phyloP scores from a whole-genome alignment of 352 stramenopile species.

The Pythium oligandrum region DNA sequence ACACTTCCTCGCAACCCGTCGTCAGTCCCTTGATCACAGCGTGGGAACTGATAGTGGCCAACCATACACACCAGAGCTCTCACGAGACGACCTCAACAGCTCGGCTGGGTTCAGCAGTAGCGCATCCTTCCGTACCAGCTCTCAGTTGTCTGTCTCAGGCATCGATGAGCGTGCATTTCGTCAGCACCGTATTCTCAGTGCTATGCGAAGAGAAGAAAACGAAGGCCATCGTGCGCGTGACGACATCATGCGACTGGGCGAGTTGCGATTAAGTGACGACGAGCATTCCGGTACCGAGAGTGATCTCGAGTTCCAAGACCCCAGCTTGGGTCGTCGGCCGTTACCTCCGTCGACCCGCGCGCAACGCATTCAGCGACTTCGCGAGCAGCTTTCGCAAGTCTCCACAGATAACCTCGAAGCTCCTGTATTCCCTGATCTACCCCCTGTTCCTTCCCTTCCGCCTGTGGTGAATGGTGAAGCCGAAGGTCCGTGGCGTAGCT shows the following conservation, averaged over 20 bases:
- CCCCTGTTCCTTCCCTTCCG: too few species aligned
- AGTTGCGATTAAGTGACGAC: constrained; percentile 17
- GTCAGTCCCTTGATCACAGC: too few species aligned
- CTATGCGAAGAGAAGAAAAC: not conserved
- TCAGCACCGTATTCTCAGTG: too few species aligned
- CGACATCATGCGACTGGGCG: constrained; percentile 16
- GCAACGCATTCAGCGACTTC: constrained; percentile 11
- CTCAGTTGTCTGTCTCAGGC: constrained; percentile 8
- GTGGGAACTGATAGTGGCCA: too few species aligned
- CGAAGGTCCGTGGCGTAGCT: constrained; percentile 50
- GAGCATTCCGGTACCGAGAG: constrained; percentile 14
- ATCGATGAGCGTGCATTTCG: too few species aligned
- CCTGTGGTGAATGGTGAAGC: constrained; percentile 4
- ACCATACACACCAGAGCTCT: not conserved
- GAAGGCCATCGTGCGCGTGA: constrained; percentile 2
- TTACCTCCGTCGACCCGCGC: not conserved
- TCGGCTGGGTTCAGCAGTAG: constrained; percentile 17
- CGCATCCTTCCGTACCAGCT: constrained; percentile 16
- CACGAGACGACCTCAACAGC: constrained; percentile 18
- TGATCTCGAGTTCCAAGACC: constrained; percentile 20
- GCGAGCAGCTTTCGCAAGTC: not conserved
- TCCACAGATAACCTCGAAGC: too few species aligned
- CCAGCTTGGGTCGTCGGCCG: constrained; percentile 8
- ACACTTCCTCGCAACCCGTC: too few species aligned
- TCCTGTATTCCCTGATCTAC: too few species aligned